These are phyloP conservation scores for Apostasia shenzhenica DNA, from an alignment of 106 monocot species.

Conservation along the genomic window DNA sequence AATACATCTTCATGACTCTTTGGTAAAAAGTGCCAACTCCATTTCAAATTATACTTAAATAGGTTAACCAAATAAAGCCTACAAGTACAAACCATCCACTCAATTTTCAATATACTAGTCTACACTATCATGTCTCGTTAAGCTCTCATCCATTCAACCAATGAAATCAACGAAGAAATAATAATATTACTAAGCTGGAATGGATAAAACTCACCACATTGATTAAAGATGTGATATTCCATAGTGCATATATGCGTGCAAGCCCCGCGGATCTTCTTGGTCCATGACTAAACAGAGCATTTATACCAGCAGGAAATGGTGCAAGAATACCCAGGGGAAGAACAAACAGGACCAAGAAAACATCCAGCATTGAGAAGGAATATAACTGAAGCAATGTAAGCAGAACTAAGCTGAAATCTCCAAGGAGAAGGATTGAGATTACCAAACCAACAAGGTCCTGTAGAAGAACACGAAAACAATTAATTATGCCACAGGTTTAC, in stretches of 20 bases:
- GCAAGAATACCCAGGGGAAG: conserved; percentile 86
- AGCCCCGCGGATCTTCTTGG: conserved; percentile 88
- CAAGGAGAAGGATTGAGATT: conserved; percentile 82
- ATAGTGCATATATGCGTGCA: conserved; percentile 85
- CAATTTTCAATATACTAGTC: no score
- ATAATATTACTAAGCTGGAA: neutral
- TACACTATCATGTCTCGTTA: neutral
- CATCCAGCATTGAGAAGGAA: conserved; percentile 80
- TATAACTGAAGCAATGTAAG: conserved; percentile 92
- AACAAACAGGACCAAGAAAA: conserved; percentile 85
- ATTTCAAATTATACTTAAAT: no score
- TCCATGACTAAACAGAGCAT: conserved; percentile 96
- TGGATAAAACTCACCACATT: conserved; percentile 77
- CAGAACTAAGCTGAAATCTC: conserved; percentile 96
- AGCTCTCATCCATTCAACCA: no score
- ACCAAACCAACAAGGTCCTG: conserved; percentile 97
- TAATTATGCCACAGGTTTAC: neutral
- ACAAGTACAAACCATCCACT: no score
- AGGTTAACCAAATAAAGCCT: no score
- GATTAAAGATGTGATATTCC: conserved; percentile 89
- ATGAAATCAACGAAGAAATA: neutral
- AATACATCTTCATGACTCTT: no score
- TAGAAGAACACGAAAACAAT: conserved; percentile 3
- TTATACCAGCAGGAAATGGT: conserved; percentile 98
- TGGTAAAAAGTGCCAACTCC: no score